Evolutionary conservation across 2,329 filamentous ascomycete species (phyloP), one percentile per base, ranked within the genome.

Genomic region (Knufia petricola): DNA sequence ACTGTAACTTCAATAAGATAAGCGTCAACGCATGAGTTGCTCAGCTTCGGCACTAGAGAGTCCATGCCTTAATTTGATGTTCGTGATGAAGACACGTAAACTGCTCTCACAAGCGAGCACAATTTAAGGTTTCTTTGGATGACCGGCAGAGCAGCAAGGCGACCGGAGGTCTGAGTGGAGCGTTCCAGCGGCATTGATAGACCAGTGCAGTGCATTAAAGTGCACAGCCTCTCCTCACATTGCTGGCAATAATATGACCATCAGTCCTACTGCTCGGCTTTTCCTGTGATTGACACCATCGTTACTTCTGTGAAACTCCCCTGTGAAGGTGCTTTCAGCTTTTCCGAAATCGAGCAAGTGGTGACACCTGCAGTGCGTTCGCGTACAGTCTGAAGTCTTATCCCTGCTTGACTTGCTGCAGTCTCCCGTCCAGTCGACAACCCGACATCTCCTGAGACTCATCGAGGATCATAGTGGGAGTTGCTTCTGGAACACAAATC

Each of bases 331-430:
- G 6, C 13, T n/a, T 36, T 36, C 6, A 17, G 26, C 26, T 28
- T 36, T n/a, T 36, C 32, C 7, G 32, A 4, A 36, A 4, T 17
- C 32, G 15, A 36, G n/a, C n/a, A n/a, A n/a, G n/a, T n/a, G 15
- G 32, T 36, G 15, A 36, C 15, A 36, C 32, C 32, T n/a, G 32
- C 4, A 36, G 32, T 31, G 30, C 42, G 37, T 15, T 36, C 42
- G 42, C 20, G 24, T 42, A 26, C 31, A 12, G 23, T 19, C 20
- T 10, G 20, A 47, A 12, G 23, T 19, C 20, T 10, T 6, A 47
- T 47, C 44, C 32, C 32, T 23, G 17, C 43, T 37, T 36, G 10
- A 23, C 30, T 37, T 31, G n/a, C 43, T 46, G 43, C 30, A 24
- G 24, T 23, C n/a, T 46, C 31, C 30, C 43, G 32, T 26, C 23